Evolutionary conservation across 306 rosid genomes (phyloP).

Genomic region (Quercus wislizeni): DNA sequence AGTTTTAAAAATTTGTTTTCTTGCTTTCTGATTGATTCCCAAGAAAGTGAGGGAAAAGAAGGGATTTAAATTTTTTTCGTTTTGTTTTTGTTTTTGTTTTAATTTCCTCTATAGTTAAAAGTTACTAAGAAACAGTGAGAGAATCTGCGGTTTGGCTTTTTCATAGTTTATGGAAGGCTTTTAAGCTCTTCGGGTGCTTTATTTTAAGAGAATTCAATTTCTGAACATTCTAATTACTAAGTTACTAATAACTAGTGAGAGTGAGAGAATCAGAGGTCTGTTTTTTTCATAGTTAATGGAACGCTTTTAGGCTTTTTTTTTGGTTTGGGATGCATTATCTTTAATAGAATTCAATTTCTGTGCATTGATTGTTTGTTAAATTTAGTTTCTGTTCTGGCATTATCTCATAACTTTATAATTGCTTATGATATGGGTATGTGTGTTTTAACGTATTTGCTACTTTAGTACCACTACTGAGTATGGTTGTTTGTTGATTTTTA

Average conservation of each 20-base stretch:
- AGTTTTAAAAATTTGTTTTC: background rate
- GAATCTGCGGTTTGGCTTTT: background rate
- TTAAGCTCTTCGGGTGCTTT: background rate
- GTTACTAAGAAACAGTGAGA: background rate
- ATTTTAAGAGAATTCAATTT: background rate
- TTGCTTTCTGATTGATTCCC: background rate
- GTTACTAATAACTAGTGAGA: too few relatives aligned
- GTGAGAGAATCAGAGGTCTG: too few relatives aligned
- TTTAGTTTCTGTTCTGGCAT: background rate
- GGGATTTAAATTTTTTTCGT: background rate
- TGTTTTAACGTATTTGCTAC: background rate
- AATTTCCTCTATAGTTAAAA: background rate
- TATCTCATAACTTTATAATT: background rate
- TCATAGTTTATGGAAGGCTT: background rate
- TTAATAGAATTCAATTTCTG: background rate
- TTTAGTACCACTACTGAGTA: background rate
- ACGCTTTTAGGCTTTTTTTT: too few relatives aligned
- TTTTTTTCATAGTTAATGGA: too few relatives aligned
- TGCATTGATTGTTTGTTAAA: background rate
- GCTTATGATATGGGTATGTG: background rate
- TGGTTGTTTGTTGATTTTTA: background rate
- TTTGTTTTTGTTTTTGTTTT: background rate
- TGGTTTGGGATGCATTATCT: too few relatives aligned
- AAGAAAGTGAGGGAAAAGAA: background rate
- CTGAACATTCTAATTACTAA: background rate